Base-by-base conservation (phyloP, 169 alveolate genomes). In the Pseudocohnilembus persalinus region DNA sequence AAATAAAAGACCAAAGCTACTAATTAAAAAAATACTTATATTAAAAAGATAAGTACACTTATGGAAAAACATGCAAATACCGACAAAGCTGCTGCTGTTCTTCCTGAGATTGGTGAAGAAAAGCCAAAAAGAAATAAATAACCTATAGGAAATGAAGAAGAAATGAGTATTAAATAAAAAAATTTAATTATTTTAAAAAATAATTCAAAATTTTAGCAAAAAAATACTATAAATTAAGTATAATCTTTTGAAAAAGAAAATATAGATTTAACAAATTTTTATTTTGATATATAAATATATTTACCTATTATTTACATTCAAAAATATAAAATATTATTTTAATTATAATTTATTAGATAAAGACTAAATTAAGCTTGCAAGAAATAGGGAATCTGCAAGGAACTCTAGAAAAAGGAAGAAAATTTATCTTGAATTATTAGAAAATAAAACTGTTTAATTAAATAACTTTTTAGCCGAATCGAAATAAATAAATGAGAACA, bases 381-480 rank as follows among this genome's bases (percentile, higher is more conserved):
- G 83, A 72, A 86, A 86, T 75, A 85, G 90, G 74, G 90, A 85
- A 79, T 85, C 90, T 28, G 90, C 90, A n/a, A 78, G 90, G 63
- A 85, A 85, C 73, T 79, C 86, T 24, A 78, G 90, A 80, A 85
- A 77, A 79, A 85, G 90, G 79, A 85, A 85, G 89, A 85, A 85
- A 77, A 85, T 85, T 31, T 85, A 85, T 80, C 31, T 85, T 16
- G 90, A 85, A 64, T 85, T 85, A 32, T 74, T 85, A 34, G 90
- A 85, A 80, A 85, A 74, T 34, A 85, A 85, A 64, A 76, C 63
- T 49, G 79, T 86, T 26, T 79, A 78, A 63, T 65, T 85, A 72
- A 73, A 77, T 30, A 86, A 85, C 29, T 35, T 68, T 35, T 64
- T 85, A 30, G 81, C 73, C 25, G 77, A 65, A 27, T 85, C 79